phyloP scores from a whole-genome alignment of 2,329 filamentous ascomycete species.

The Pseudogymnoascus verrucosus region DNA sequence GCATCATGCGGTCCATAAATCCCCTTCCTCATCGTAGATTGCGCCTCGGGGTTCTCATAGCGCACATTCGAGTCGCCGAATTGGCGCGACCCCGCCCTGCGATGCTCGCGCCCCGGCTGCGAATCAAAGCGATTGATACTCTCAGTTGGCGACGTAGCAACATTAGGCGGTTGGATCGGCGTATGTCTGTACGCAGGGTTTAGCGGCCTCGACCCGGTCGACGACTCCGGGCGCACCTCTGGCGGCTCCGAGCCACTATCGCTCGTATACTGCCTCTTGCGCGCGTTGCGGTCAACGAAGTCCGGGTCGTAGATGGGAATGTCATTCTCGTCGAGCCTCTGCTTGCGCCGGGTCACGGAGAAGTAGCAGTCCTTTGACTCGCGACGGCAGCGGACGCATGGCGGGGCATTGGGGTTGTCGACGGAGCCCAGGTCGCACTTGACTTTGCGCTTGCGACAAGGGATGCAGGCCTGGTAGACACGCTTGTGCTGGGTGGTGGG shows the following conservation, averaged over 20 bases:
- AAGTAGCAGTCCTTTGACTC: slow-evolving; percentile 98
- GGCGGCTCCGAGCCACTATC: slow-evolving; percentile 38
- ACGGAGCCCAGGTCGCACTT: slow-evolving; percentile 61
- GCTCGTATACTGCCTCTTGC: slow-evolving; percentile 52
- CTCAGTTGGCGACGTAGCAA: slow-evolving; percentile 54
- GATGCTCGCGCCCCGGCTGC: slow-evolving; percentile 40
- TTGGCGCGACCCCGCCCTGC: not conserved
- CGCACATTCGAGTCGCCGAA: slow-evolving; percentile 51
- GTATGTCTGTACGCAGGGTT: not conserved
- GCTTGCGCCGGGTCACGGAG: slow-evolving; percentile 86
- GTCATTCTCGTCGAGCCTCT: slow-evolving; percentile 51
- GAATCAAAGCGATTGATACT: slow-evolving; percentile 59
- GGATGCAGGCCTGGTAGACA: slow-evolving; percentile 39
- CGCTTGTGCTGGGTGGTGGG: slow-evolving; percentile 27
- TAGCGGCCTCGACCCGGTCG: slow-evolving; percentile 25
- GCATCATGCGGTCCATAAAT: slow-evolving; percentile 91
- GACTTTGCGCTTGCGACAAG: slow-evolving; percentile 46
- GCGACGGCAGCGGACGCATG: slow-evolving; percentile 85
- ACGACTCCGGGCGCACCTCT: slow-evolving; percentile 15
- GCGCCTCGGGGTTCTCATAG: slow-evolving; percentile 57
- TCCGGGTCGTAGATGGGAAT: slow-evolving; percentile 43
- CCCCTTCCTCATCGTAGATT: slow-evolving; percentile 57
- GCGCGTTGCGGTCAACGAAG: slow-evolving; percentile 64
- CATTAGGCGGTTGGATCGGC: not conserved
- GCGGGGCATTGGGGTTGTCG: slow-evolving; percentile 88